Base-by-base conservation (phyloP, 2,329 filamentous ascomycete species). In the Colletotrichum coccodes region DNA sequence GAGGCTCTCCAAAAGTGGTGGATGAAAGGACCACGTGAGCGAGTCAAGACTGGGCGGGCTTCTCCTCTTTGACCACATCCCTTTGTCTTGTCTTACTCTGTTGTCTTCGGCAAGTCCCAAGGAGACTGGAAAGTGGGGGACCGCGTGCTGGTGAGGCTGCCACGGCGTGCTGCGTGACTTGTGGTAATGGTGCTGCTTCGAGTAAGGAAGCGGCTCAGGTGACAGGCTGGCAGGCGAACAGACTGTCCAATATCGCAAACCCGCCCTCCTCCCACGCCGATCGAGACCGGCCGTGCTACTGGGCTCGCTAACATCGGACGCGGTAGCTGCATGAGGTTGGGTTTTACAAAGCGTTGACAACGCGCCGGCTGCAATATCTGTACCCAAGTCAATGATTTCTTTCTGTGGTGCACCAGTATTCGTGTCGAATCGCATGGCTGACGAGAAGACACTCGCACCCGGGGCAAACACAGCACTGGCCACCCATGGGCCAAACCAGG, bases 321-420 rank as follows among this genome's bases (percentile, higher is more conserved):
- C 56, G 54, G 56, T 56, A 52, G 47, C 49, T 66, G 61, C 66
- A 69, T 69, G 66, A 69, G 56, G 61, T 38, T 66, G 62, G 52
- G 40, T 44, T 66, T 23, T 50, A 59, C 49, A 30, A 23, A 49
- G 65, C 47, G 34, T 46, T 64, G 61, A 50, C 42, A 68, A 28
- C 42, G 61, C 65, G 60, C 60, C 65, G 30, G 64, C 18, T 52
- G 44, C 52, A 46, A 53, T 54, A 26, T 52, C 40, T 26, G 30
- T 64, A 11, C 49, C 26, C n/a, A 28, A 11, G 16, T 50, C 28
- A 12, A 14, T 26, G 46, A 26, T 23, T 53, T 21, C 18, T n/a
- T 52, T 50, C 56, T 49, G 61, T 34, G 34, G 36, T 49, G 62
- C 49, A 47, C 40, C 49, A n/a, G 62, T n/a, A 54, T 32, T 34